Percentiles rank a stretch among this genome's conserved stretches.
phyloP scores from a whole-genome alignment of 2,329 filamentous ascomycete species.

The Seiridium cupressi region DNA sequence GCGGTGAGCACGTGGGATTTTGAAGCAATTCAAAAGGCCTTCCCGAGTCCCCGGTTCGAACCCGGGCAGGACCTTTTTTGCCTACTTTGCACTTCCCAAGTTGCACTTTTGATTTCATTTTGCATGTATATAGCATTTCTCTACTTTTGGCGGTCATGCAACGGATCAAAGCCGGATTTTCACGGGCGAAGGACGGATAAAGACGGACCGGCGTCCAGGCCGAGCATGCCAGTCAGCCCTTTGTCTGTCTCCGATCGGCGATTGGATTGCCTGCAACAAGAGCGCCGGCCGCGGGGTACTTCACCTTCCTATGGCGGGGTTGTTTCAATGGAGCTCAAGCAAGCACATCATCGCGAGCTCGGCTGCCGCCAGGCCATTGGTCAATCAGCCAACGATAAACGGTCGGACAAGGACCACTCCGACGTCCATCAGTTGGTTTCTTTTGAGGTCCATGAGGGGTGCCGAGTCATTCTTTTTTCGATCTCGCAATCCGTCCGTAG shows the following conservation, averaged over 20 bases:
- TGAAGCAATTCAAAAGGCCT: background rate
- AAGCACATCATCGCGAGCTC: conserved; percentile 2
- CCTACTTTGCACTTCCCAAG: too few species aligned
- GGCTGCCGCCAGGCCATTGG: background rate
- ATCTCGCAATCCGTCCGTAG: too few species aligned
- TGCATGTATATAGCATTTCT: too few species aligned
- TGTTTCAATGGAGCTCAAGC: background rate
- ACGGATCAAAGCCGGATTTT: too few species aligned
- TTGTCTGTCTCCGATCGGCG: too few species aligned
- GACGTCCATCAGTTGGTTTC: background rate
- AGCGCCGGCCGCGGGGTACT: background rate
- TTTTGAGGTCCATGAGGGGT: background rate
- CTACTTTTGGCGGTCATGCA: too few species aligned
- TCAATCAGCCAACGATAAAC: conserved; percentile 1
- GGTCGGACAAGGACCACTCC: background rate
- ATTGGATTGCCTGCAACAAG: too few species aligned
- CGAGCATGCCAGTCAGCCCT: too few species aligned
- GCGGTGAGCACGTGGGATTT: conserved; percentile 5
- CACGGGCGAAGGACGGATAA: too few species aligned
- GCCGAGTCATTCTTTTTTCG: too few species aligned
- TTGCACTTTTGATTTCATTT: background rate
- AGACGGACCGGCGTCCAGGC: too few species aligned
- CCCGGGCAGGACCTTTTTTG: background rate
- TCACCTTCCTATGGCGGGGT: background rate
- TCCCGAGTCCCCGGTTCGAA: conserved; percentile 4